Evolutionary conservation across 2,329 filamentous ascomycete genomes (phyloP).

Genomic region (Alternaria gansuensis): DNA sequence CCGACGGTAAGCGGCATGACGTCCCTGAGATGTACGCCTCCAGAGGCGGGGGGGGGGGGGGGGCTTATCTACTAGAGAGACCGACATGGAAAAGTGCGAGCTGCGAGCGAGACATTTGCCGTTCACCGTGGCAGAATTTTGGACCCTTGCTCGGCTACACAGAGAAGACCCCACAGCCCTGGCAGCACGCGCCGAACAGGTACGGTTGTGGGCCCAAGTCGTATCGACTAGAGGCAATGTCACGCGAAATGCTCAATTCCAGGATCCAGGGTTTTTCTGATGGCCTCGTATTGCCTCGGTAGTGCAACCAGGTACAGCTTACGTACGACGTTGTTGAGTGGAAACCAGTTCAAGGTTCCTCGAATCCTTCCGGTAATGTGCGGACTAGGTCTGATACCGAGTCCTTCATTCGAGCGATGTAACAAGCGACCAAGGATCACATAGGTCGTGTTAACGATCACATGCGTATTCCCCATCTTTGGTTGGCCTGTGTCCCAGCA

Average conservation of each 20-base stretch:
- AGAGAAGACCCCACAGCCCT: neutral
- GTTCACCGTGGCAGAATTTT: neutral
- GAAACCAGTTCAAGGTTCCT: neutral
- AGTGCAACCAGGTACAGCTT: neutral
- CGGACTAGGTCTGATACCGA: neutral
- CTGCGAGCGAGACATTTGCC: neutral
- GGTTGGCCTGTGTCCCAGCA: neutral
- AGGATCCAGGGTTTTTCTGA: neutral
- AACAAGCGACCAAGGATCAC: neutral
- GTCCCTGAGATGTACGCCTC: conserved; percentile 8
- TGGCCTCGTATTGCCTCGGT: conserved; percentile 3
- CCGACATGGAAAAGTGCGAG: neutral
- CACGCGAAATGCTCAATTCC: conserved; percentile 3
- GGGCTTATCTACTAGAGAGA: neutral
- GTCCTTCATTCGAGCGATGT: neutral
- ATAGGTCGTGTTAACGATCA: neutral
- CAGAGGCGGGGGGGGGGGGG: neutral
- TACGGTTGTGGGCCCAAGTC: conserved; percentile 7
- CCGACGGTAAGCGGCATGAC: conserved; percentile 19
- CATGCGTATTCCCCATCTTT: neutral
- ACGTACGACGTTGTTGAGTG: neutral
- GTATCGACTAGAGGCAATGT: conserved; percentile 2
- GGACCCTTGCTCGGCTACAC: conserved; percentile 13
- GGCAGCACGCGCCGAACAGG: conserved; percentile 9
- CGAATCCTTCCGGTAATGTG: neutral